A percentile compares a stretch with the other conserved stretches of the same genome.
phyloP scores from a whole-genome alignment of 2,329 filamentous ascomycete species.

The Penicillium capsulatum region DNA sequence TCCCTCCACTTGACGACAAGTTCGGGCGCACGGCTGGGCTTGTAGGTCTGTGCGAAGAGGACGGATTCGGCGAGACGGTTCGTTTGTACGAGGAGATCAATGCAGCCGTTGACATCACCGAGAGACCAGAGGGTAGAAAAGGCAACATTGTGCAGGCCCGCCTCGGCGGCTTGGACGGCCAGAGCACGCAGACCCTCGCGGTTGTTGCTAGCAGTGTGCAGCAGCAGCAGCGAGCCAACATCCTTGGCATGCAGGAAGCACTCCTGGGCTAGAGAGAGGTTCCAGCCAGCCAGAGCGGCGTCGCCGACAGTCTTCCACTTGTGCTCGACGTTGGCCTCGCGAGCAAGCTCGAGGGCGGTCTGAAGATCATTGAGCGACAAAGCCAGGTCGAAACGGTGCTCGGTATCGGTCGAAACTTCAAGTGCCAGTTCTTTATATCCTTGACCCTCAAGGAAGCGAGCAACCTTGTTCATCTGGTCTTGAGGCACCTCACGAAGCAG shows the following conservation, averaged over 20 bases:
- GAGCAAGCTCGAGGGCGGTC: conserved; percentile 78
- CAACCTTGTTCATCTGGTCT: conserved; percentile 98
- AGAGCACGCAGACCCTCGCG: conserved; percentile 67
- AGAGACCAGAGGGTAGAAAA: conserved; percentile 88
- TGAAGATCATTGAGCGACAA: conserved; percentile 77
- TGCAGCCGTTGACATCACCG: conserved; percentile 75
- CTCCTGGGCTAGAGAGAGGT: conserved; percentile 81
- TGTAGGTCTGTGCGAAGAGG: conserved; percentile 92
- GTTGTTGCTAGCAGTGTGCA: conserved; percentile 83
- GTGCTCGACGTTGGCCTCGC: conserved; percentile 81
- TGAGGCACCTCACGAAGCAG: conserved; percentile 76
- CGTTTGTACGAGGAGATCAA: conserved; percentile 73
- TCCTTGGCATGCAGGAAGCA: conserved; percentile 92
- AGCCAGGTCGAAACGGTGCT: conserved; percentile 94
- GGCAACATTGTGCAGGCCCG: conserved; percentile 83
- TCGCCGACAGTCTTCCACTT: conserved; percentile 99
- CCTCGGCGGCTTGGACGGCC: conserved; percentile 68
- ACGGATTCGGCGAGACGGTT: conserved; percentile 79
- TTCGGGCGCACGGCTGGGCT: conserved; percentile 67
- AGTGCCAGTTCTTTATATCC: conserved; percentile 94
- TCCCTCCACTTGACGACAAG: conserved; percentile 78
- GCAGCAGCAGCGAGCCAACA: conserved; percentile 77
- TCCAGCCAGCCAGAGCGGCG: conserved; percentile 79
- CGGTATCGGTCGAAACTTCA: conserved; percentile 87
- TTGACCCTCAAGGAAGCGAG: conserved; percentile 93